Base-by-base conservation (phyloP, 345 rosid species). In the Populus alba region DNA sequence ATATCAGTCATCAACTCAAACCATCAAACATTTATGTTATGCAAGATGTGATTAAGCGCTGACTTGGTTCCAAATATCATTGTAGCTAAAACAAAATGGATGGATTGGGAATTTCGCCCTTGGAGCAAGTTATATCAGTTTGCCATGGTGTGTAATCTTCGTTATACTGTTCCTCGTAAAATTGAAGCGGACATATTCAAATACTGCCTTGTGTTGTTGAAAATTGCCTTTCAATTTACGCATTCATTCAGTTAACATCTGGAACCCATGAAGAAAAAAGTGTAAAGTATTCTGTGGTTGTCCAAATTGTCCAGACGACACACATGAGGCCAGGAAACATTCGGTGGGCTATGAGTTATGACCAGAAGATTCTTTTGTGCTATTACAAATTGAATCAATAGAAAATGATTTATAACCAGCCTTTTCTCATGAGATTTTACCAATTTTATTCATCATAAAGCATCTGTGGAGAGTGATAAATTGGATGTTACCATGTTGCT, bases 41-140 rank as follows among this genome's bases (percentile, higher is more conserved):
- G 17, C 71, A 74, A 72, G 65, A 77, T 37, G 53, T 71, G 75
- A 67, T 73, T 68, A 74, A 51, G 73, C 61, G n/a, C 80, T 82
- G 63, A 79, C 37, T 37, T 25, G 61, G 74, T 71, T 77, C 43
- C 49, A 53, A 80, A 73, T 75, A 37, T 77, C 33, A 33, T 78
- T 89, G 85, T 87, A 96, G 99, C 94, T 96, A 83, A 94, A 94
- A 84, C 99, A 94, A 89, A 96, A 93, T 83, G 99, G 99, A 72
- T 96, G 98, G 97, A 85, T 96, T 57, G 98, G 99, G 81, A 96
- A 96, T 83, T 92, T 91, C 72, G 98, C 99, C 41, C 81, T 96
- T 66, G 99, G 99, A 74, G 97, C 97, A 63, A 96, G 99, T 85
- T 96, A 96, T 77, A 96, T 96, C 81, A 86, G 98, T 86, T 90